Conservation (phyloP, 2,329 filamentous ascomycete genomes). For the Rhinocladiella similis region DNA sequence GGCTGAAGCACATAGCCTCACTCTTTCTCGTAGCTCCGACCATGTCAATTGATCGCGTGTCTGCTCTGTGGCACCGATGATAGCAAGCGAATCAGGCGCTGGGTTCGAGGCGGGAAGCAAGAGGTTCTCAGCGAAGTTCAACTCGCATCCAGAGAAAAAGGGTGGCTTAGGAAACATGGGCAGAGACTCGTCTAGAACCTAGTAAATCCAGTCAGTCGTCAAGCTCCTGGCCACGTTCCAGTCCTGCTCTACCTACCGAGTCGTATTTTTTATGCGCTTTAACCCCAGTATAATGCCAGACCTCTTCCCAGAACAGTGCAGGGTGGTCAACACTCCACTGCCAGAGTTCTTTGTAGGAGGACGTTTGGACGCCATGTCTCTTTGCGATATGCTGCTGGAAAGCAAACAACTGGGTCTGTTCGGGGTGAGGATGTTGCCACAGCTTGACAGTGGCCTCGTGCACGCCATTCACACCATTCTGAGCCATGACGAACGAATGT, state of each 20-base stretch:
- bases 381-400: slow-evolving; percentile 71
- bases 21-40: slow-evolving; percentile 75
- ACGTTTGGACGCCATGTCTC: slow-evolving; percentile 63
- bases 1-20: slow-evolving; percentile 70
- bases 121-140: slow-evolving; percentile 96
- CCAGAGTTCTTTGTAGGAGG: slow-evolving; percentile 73
- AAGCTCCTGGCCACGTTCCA: not conserved
- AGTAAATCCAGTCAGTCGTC: slow-evolving; percentile 4
- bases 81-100: slow-evolving; percentile 63
- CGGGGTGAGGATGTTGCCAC: slow-evolving; percentile 70
- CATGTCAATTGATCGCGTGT: slow-evolving; percentile 68
- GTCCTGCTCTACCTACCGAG: slow-evolving; percentile 32
- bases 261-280: slow-evolving; percentile 62
- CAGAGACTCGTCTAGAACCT: slow-evolving; percentile 68
- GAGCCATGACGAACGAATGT: slow-evolving; percentile 10
- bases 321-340: slow-evolving; percentile 80
- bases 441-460: slow-evolving; percentile 48
- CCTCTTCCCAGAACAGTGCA: slow-evolving; percentile 76
- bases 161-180: slow-evolving; percentile 82
- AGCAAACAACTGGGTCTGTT: slow-evolving; percentile 67
- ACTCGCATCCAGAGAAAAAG: slow-evolving; percentile 75
- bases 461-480: slow-evolving; percentile 15
- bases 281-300: slow-evolving; percentile 81
- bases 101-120: slow-evolving; percentile 68
- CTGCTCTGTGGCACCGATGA: slow-evolving; percentile 80